Evolutionary conservation across 257 asterid species (phyloP).

Genomic region (Salvia miltiorrhiza): DNA sequence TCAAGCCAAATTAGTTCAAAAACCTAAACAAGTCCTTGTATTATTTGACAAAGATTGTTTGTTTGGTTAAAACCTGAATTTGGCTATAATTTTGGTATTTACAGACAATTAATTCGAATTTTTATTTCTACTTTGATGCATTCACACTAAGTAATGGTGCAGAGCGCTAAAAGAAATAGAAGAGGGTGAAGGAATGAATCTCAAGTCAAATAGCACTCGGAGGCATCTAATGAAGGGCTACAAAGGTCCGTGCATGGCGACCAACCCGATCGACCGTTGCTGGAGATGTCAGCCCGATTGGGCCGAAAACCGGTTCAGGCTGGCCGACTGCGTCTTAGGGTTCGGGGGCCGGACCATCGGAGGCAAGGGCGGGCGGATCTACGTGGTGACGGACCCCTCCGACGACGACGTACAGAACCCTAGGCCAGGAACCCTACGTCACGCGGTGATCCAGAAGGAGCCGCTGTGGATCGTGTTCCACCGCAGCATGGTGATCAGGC

Average conservation of each 20-base stretch:
- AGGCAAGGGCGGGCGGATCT: conserved; percentile 41
- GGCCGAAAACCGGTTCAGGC: conserved; percentile 49
- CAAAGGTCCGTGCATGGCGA: conserved; percentile 38
- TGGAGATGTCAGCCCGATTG: conserved; percentile 65
- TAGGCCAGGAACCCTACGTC: conserved; percentile 50
- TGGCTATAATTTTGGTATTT: too few species aligned
- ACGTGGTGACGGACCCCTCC: conserved; percentile 45
- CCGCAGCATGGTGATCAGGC: conserved; percentile 34
- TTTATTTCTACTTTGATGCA: too few species aligned
- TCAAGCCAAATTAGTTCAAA: too few species aligned
- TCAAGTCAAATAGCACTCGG: conserved; percentile 25
- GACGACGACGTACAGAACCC: conserved; percentile 39
- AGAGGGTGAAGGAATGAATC: neutral
- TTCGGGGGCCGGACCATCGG: conserved; percentile 54
- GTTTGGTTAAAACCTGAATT: too few species aligned
- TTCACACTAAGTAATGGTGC: neutral
- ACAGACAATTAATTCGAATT: too few species aligned
- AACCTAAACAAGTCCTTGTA: too few species aligned
- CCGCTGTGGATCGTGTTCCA: conserved; percentile 61
- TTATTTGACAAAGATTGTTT: too few species aligned
- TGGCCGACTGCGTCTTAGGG: conserved; percentile 59
- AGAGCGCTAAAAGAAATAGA: neutral
- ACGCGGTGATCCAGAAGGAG: conserved; percentile 45
- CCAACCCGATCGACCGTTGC: conserved; percentile 69
- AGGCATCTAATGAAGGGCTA: conserved; percentile 24